Evolutionary conservation across 2,329 filamentous ascomycete genomes (phyloP).

Genomic region (Dryadomyces quercus-mongolicae): DNA sequence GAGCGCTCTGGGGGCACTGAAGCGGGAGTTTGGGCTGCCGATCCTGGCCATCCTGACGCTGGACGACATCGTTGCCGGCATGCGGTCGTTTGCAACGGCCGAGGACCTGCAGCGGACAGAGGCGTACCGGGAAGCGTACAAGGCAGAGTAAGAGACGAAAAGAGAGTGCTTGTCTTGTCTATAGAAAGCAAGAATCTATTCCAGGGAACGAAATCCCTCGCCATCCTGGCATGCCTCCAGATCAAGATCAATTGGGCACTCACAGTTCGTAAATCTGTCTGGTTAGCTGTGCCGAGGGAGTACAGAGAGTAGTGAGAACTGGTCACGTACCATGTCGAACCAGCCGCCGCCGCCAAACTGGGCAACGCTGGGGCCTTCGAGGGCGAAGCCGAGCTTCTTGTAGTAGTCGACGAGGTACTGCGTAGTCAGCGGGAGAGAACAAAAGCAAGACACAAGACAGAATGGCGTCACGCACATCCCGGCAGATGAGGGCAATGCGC

Average conservation of each 20-base stretch:
- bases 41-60: conserved; percentile 75
- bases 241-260: too few species aligned
- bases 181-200: too few species aligned
- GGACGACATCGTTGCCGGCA: conserved; percentile 65
- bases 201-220: too few species aligned
- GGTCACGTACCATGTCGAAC: conserved; percentile 57
- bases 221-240: too few species aligned
- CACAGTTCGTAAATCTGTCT: conserved; percentile 3
- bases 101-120: conserved; percentile 55
- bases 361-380: conserved; percentile 55
- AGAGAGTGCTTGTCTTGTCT: too few species aligned
- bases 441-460: conserved; percentile 6
- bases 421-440: neutral
- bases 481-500: conserved; percentile 63
- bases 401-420: conserved; percentile 64
- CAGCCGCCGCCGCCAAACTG: conserved; percentile 70
- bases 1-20: conserved; percentile 78
- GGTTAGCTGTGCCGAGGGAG: neutral
- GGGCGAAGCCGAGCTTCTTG: conserved; percentile 59
- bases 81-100: conserved; percentile 48
- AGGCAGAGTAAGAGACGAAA: conserved; percentile 31
- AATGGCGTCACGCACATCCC: conserved; percentile 45
- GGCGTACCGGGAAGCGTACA: conserved; percentile 59
- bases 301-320: too few species aligned
- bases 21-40: conserved; percentile 71